Base-by-base conservation (phyloP, 176 grass and related monocot species). In the Elymus sibiricus region DNA sequence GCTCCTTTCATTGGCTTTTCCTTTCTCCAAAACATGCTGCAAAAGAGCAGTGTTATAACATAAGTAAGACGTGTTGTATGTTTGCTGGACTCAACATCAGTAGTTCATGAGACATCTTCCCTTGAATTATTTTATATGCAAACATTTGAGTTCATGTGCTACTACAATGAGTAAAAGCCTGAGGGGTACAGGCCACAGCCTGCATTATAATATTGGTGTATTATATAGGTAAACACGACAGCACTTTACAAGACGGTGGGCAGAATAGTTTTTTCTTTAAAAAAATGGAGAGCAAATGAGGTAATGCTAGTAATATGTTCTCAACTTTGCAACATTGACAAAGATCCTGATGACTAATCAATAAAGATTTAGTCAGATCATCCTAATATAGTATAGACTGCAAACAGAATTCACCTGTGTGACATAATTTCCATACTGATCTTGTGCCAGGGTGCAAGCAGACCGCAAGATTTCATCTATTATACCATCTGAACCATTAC, bases 341-440 rank as follows among this genome's bases (percentile, higher is more conserved):
- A 78, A 83, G 28, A 73, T 79, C 25, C 21, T 21, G n/a, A 60
- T 35, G 43, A 5, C 21, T 7, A 42, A 77, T 22, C 39, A 47
- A 53, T 53, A 4, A 58, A 47, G 21, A 51, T 24, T 77, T 17
- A 37, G 55, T 66, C 24, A 39, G 40, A 29, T 31, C 1, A 19
- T 9, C 22, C 47, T 43, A 83, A 40, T n/a, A 43, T 58, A 14
- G 11, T 21, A 28, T 24, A 60, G 24, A 73, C 70, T 44, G 67
- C 74, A 40, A 77, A 86, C 0, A 64, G 70, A 70, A 65, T 60
- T 87, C 56, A 94, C 97, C 97, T 98, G 97, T 46, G 87, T 94
- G 47, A 98, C 97, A 86, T 98, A 98, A 81, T 98, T 98, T 15
- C 97, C 97, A 65, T 95, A 98, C 84, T 98, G 97, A 70, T 98